Evolutionary conservation across 2,329 filamentous ascomycete species (phyloP).

Genomic region (Apiospora hydei): DNA sequence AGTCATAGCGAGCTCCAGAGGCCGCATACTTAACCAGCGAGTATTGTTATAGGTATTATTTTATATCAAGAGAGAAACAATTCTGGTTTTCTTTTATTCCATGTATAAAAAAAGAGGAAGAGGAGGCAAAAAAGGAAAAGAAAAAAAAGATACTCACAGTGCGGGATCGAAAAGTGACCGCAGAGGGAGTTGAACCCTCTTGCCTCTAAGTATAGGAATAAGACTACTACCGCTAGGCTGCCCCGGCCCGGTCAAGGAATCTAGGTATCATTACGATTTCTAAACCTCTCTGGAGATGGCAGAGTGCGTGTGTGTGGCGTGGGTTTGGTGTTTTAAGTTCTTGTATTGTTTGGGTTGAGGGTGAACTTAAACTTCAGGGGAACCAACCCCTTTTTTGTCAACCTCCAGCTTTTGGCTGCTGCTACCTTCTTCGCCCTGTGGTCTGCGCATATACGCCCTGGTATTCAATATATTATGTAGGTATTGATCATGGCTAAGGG

Average conservation of each 20-base stretch:
- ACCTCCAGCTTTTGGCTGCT: background rate
- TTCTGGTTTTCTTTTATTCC: too few species aligned
- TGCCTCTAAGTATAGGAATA: constrained; percentile 1
- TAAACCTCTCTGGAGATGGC: background rate
- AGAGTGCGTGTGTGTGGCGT: background rate
- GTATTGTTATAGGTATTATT: background rate
- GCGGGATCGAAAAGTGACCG: background rate
- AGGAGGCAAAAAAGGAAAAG: background rate
- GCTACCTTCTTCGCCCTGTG: too few species aligned
- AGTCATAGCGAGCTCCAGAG: background rate
- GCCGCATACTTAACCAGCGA: background rate
- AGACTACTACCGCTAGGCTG: constrained; percentile 7
- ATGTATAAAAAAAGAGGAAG: background rate
- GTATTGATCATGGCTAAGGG: too few species aligned
- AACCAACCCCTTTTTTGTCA: background rate
- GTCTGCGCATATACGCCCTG: too few species aligned
- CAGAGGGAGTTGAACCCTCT: constrained; percentile 13
- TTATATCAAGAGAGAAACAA: too few species aligned
- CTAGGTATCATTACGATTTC: background rate
- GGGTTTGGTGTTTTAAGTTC: background rate
- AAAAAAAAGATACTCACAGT: background rate
- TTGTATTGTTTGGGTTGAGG: background rate
- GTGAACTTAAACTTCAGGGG: background rate
- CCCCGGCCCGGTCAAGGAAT: background rate
- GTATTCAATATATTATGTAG: too few species aligned